Conservation (phyloP, 108 stramenopile species). For the Cyclotella sp. region DNA sequence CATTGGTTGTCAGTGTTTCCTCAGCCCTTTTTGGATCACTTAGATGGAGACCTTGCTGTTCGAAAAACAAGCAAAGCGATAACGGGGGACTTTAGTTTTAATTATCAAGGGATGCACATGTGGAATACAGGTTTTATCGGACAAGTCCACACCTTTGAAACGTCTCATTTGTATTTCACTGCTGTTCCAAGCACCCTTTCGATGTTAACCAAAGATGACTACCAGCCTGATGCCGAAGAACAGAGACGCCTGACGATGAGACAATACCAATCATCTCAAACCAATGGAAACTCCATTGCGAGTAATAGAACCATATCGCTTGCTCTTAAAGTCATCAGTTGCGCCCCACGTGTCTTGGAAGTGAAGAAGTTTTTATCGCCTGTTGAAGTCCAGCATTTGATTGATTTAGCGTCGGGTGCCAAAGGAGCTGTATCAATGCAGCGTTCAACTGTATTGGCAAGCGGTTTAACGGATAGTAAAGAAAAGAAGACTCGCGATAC, state of each 20-base stretch:
- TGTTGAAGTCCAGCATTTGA: slow-evolving; percentile 70
- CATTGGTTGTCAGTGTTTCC: slow-evolving; percentile 81
- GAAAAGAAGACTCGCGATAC: neutral
- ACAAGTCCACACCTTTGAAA: slow-evolving; percentile 56
- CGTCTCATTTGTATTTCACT: slow-evolving; percentile 40
- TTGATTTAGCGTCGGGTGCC: slow-evolving; percentile 56
- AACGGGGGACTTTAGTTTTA: neutral
- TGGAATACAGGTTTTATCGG: slow-evolving; percentile 72
- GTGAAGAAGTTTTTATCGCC: slow-evolving; percentile 76
- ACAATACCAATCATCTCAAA: slow-evolving; percentile 30
- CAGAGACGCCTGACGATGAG: slow-evolving; percentile 23
- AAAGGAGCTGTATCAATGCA: slow-evolving; percentile 55
- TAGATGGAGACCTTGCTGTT: neutral
- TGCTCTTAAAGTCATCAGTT: slow-evolving; percentile 62
- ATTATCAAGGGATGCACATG: slow-evolving; percentile 62
- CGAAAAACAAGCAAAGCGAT: neutral
- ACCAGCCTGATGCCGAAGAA: slow-evolving; percentile 26
- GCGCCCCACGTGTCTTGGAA: slow-evolving; percentile 72
- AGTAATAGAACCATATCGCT: slow-evolving; percentile 29
- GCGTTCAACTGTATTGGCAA: slow-evolving; percentile 60
- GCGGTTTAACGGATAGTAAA: neutral
- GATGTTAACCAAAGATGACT: slow-evolving; percentile 34
- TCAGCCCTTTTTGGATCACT: slow-evolving; percentile 45
- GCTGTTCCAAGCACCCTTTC: slow-evolving; percentile 27
- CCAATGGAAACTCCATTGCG: neutral